Percentiles rank a stretch among this genome's conserved stretches.
phyloP scores from a whole-genome alignment of 768 basidiomycete genomes.

The Lyophyllum shimeji region DNA sequence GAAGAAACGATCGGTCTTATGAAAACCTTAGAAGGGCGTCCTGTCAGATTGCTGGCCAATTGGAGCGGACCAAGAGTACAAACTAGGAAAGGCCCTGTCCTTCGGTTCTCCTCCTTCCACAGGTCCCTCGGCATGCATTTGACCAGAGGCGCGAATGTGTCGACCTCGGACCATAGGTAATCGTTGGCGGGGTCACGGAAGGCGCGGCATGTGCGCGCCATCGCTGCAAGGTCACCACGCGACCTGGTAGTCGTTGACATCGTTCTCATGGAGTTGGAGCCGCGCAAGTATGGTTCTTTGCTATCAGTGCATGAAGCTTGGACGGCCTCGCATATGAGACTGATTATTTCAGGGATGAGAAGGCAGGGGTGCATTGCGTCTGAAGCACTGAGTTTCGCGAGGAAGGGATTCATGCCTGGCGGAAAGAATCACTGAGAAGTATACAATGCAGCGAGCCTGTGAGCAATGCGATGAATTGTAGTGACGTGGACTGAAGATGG shows the following conservation, averaged over 20 bases:
- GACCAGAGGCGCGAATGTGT: background rate
- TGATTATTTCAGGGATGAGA: background rate
- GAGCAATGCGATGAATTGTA: no score
- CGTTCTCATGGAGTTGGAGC: no score
- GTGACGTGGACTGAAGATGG: no score
- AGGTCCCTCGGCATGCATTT: slow-evolving; percentile 4
- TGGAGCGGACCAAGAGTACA: background rate
- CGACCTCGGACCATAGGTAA: background rate
- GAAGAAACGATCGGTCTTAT: background rate
- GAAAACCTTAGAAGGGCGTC: background rate
- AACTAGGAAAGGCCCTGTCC: background rate
- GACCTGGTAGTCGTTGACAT: background rate
- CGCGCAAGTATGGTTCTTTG: background rate
- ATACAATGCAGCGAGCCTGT: no score
- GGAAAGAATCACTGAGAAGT: no score
- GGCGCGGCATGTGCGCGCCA: background rate
- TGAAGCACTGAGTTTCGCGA: background rate
- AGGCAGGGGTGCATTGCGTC: background rate
- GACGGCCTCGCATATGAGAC: background rate
- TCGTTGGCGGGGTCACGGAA: background rate
- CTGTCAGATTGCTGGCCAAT: background rate
- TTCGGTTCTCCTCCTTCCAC: background rate
- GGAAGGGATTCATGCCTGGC: background rate
- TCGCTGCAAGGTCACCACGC: background rate
- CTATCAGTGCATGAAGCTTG: background rate